These are phyloP conservation scores for Rhexocercosporidium sp. DNA, from an alignment of 2,329 filamentous ascomycete genomes.

Conservation along the genomic window DNA sequence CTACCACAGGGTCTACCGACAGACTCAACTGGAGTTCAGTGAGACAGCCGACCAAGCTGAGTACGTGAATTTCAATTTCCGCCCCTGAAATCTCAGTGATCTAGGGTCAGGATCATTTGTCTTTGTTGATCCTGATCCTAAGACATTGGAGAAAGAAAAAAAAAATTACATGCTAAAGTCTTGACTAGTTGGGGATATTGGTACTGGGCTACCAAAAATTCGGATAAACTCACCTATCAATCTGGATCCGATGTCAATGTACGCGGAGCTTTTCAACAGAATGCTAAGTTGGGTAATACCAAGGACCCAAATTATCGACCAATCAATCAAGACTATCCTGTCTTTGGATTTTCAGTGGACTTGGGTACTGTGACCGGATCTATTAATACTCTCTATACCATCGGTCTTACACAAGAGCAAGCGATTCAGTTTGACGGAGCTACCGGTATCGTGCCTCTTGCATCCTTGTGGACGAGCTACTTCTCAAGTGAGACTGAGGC, in stretches of 20 bases:
- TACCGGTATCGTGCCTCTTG: slow-evolving; percentile 67
- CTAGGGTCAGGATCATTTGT: too few relatives aligned
- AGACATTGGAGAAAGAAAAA: too few relatives aligned
- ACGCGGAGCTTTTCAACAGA: slow-evolving; percentile 67
- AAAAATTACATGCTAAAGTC: too few relatives aligned
- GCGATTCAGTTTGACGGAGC: slow-evolving; percentile 78
- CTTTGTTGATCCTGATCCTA: too few relatives aligned
- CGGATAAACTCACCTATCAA: slow-evolving; percentile 66
- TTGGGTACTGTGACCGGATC: slow-evolving; percentile 47
- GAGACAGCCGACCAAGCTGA: slow-evolving; percentile 74
- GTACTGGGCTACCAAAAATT: slow-evolving; percentile 71
- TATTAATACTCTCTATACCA: slow-evolving; percentile 67
- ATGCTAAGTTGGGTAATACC: slow-evolving; percentile 65
- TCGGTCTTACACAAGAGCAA: slow-evolving; percentile 77
- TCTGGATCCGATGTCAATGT: slow-evolving; percentile 70
- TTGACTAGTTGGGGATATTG: slow-evolving; percentile 86
- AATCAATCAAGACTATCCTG: slow-evolving; percentile 74
- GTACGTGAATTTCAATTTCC: too few relatives aligned
- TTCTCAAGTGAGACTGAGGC: slow-evolving; percentile 67
- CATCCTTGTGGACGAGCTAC: slow-evolving; percentile 78
- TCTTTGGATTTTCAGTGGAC: slow-evolving; percentile 77
- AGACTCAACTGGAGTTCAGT: slow-evolving; percentile 66
- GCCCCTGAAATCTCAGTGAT: too few relatives aligned
- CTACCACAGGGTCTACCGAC: slow-evolving; percentile 68
- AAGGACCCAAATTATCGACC: slow-evolving; percentile 69